A percentile compares a stretch with the other conserved stretches of the same genome.
phyloP scores from a whole-genome alignment of 768 basidiomycete species.

The Tubosaeta sp. region DNA sequence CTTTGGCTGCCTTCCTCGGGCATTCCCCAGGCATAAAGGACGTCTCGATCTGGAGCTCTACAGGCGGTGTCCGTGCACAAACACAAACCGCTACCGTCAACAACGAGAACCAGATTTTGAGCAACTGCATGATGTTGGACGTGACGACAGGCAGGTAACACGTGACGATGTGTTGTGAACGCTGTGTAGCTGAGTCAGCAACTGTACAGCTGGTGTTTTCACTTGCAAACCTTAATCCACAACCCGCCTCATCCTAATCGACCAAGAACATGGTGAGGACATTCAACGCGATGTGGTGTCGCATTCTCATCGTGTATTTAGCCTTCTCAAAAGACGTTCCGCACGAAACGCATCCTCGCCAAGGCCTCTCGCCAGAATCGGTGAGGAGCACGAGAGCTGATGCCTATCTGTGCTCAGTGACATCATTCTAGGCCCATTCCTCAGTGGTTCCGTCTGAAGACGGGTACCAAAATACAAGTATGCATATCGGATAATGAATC shows the following conservation, averaged over 20 bases:
- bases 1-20: constrained; percentile 47
- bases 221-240: constrained; percentile 31
- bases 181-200: constrained; percentile 30
- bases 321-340: constrained; percentile 99
- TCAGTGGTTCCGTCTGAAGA: constrained; percentile 98
- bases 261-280: constrained; percentile 48
- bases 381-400: constrained; percentile 39
- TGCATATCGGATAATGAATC: constrained; percentile 3
- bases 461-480: constrained; percentile 92
- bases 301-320: constrained; percentile 30
- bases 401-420: background rate
- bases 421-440: constrained; percentile 74
- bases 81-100: constrained; percentile 46
- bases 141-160: background rate
- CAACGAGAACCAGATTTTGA: constrained; percentile 43
- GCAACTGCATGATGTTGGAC: constrained; percentile 45
- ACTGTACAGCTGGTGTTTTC: constrained; percentile 37
- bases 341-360: constrained; percentile 94
- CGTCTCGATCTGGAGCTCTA: constrained; percentile 58
- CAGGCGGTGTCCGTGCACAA: constrained; percentile 43
- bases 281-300: background rate
- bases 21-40: constrained; percentile 59
- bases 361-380: constrained; percentile 96
- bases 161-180: constrained; percentile 5
- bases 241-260: constrained; percentile 24